Conservation (phyloP, 192 early-diverging fungal species). For the Powellomyces hirtus region DNA sequence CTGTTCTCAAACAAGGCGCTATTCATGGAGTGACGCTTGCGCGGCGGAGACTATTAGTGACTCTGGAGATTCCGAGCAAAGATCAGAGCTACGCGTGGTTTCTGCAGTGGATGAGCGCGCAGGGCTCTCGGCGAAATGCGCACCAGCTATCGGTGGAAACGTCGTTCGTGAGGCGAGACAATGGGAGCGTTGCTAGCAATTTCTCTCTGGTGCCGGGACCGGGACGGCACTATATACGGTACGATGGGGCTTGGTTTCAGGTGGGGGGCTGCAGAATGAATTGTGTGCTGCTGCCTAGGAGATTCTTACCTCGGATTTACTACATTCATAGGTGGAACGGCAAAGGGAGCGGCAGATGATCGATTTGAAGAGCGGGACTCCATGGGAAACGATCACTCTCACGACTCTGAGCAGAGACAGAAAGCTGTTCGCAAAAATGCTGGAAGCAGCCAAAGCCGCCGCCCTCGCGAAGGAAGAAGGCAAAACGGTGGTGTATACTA, state of each 20-base stretch:
- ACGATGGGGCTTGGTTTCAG: conserved; percentile 78
- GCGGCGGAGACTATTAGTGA: conserved; percentile 77
- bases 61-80: conserved; percentile 91
- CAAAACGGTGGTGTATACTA: conserved; percentile 93
- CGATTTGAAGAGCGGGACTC: conserved; percentile 86
- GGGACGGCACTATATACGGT: conserved; percentile 84
- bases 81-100: conserved; percentile 95
- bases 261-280: conserved; percentile 5
- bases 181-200: conserved; percentile 77
- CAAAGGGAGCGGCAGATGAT: conserved; percentile 85
- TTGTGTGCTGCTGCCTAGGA: neutral
- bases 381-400: conserved; percentile 92
- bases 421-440: conserved; percentile 68
- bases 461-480: conserved; percentile 90
- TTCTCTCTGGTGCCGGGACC: conserved; percentile 92
- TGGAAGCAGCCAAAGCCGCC: conserved; percentile 76
- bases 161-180: conserved; percentile 81
- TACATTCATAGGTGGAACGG: conserved; percentile 55
- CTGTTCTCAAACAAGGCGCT: conserved; percentile 71
- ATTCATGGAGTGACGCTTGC: conserved; percentile 65
- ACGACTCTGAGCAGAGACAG: conserved; percentile 86
- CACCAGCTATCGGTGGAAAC: conserved; percentile 85
- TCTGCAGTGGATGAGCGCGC: conserved; percentile 79
- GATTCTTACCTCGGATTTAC: neutral
- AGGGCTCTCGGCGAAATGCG: conserved; percentile 27